Evolutionary conservation across 1,284 basidiomycete genomes (phyloP), one percentile per base, ranked within the genome.

Genomic region (Leccinum subrobustum): DNA sequence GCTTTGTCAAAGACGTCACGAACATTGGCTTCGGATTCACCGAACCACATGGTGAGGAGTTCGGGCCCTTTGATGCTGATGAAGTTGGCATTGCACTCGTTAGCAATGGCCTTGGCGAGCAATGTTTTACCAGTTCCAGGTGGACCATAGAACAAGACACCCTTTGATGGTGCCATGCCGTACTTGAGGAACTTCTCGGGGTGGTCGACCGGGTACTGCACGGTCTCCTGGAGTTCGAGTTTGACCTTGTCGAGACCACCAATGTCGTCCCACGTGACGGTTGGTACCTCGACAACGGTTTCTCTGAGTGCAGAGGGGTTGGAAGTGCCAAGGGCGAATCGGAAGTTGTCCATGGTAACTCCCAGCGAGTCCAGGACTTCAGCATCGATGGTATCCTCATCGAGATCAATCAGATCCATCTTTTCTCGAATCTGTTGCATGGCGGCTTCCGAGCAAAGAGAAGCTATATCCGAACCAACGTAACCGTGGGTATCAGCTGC

Each of bases 111-210:
- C 81, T 97, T 97, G 60, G 95, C 95, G 61, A 97, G 84, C 64
- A 97, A 76, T 42, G 95, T 97, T 82, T 96, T 96, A 91, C 94
- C 94, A 63, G 94, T 96, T 85, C 95, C 95, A 65, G 95, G 95
- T 70, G 95, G 95, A 54, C 95, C 95, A 76, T 96, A 95, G 84
- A 98, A 98, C 71, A 96, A 80, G 54, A 98, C 96, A 86, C 96
- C 97, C 83, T 98, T 98, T 44, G 95, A 97, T 4, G 97, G 96
- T 44, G 95, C 95, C 93, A 99, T 97, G 67, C 97, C 97, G 72
- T 99, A 99, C 83, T 99, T 99, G 89, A 98, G 85, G 93, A 99
- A 99, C 82, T 98, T 98, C 77, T 99, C 97, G 64, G 97, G 97
- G 75, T 99, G 97, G 79, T 99, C 97, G 77, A 99, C 96, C 58